Conservation (phyloP, 495 filamentous ascomycete species). For the Penicillium chermesinum region DNA sequence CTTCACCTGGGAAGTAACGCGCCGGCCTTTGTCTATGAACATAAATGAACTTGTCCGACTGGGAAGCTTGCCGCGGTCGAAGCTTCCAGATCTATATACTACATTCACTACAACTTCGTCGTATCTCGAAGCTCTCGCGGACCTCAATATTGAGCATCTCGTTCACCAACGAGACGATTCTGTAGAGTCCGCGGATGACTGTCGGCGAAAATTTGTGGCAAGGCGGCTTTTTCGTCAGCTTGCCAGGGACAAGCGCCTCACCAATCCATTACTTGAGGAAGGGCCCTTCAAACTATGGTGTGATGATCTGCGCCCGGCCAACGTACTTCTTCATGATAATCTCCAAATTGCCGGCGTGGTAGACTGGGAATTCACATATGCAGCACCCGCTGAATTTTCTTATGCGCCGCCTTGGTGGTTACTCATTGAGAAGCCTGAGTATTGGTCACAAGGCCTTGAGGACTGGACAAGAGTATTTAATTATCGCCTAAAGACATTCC, state of each 20-base stretch:
- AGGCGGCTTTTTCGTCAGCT: slow-evolving; percentile 34
- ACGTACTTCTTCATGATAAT: slow-evolving; percentile 19
- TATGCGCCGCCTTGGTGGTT: slow-evolving; percentile 4
- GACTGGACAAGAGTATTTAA: slow-evolving; percentile 18
- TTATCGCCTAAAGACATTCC: slow-evolving; percentile 11
- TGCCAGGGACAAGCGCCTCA: slow-evolving; percentile 21
- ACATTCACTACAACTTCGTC: slow-evolving; percentile 33
- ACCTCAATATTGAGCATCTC: slow-evolving; percentile 28
- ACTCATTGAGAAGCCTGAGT: slow-evolving; percentile 1
- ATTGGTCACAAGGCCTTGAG: slow-evolving; percentile 13
- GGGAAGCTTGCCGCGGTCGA: slow-evolving; percentile 22
- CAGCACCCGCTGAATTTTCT: slow-evolving; percentile 2
- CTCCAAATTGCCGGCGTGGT: background rate
- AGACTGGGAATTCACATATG: slow-evolving; percentile 3
- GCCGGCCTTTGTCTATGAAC: slow-evolving; percentile 23
- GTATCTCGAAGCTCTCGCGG: slow-evolving; percentile 7
- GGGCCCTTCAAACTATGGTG: slow-evolving; percentile 23
- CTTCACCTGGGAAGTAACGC: slow-evolving; percentile 16
- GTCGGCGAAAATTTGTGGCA: slow-evolving; percentile 39
- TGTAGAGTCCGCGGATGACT: slow-evolving; percentile 33
- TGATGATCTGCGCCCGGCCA: slow-evolving; percentile 22
- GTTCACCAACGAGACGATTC: slow-evolving; percentile 38
- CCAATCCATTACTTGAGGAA: slow-evolving; percentile 1
- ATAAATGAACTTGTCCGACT: slow-evolving; percentile 33
- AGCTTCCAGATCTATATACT: slow-evolving; percentile 30